A percentile compares a stretch with the other conserved stretches of the same genome.
These are phyloP conservation scores for Aphanomyces invadans DNA, from an alignment of 352 stramenopile species.

Conservation along the genomic window DNA sequence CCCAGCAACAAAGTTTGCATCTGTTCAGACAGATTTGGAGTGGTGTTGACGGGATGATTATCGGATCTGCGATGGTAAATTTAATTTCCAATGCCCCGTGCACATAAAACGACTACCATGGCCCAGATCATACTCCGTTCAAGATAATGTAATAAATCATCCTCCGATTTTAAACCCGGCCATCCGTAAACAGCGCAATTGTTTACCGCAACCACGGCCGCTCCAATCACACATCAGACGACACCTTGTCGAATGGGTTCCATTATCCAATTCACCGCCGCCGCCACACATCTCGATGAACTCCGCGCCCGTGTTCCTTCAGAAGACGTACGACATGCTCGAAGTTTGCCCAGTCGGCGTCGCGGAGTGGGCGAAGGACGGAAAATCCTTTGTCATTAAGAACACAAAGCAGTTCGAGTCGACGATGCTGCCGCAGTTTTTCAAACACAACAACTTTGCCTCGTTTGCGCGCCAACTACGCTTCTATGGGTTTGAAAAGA, in stretches of 20 bases:
- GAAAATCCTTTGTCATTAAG: conserved; percentile 88
- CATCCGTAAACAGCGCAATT: background rate
- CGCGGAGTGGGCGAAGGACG: conserved; percentile 71
- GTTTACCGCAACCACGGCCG: background rate
- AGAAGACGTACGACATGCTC: conserved; percentile 93
- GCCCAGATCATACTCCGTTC: background rate
- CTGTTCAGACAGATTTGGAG: background rate
- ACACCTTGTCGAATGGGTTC: background rate
- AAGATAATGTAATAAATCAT: background rate
- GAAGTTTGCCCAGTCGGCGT: conserved; percentile 69
- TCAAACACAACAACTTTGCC: conserved; percentile 94
- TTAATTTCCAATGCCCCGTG: too few species aligned
- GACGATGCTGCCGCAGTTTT: conserved; percentile 88
- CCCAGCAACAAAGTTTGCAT: too few species aligned
- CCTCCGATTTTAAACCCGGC: background rate
- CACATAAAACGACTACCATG: too few species aligned
- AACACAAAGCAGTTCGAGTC: conserved; percentile 86
- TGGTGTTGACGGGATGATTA: background rate
- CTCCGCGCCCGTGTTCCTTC: conserved; percentile 74
- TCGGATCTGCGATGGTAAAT: background rate
- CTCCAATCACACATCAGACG: background rate
- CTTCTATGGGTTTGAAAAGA: conserved; percentile 92
- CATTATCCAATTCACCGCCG: conserved; percentile 10
- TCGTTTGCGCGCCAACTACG: conserved; percentile 90
- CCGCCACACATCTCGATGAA: conserved; percentile 13